Conservation (phyloP, 2,329 filamentous ascomycete genomes). For the Botrytis squamosa region DNA sequence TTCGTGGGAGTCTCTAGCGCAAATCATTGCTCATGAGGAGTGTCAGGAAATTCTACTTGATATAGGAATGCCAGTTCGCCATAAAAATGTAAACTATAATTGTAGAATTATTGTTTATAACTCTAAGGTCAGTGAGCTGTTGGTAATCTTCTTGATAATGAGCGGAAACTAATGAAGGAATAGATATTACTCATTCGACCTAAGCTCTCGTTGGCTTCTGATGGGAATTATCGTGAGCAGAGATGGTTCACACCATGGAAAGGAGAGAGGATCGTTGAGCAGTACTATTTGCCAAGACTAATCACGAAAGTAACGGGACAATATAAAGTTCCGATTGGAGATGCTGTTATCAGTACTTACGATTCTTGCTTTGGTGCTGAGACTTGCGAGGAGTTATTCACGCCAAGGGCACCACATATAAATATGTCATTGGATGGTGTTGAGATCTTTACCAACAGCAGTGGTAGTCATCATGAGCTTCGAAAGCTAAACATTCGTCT, state of each 20-base stretch:
- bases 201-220: conserved; percentile 69
- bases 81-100: conserved; percentile 59
- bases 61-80: conserved; percentile 60
- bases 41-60: conserved; percentile 67
- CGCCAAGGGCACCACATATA: conserved; percentile 48
- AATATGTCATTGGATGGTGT: conserved; percentile 66
- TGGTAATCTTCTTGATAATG: neutral
- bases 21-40: conserved; percentile 58
- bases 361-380: conserved; percentile 64
- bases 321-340: conserved; percentile 56
- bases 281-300: conserved; percentile 61
- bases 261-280: conserved; percentile 56
- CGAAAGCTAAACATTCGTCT: conserved; percentile 65
- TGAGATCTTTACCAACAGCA: conserved; percentile 71
- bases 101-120: conserved; percentile 63
- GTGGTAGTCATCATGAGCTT: conserved; percentile 65
- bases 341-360: conserved; percentile 49
- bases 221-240: conserved; percentile 65
- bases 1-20: conserved; percentile 43
- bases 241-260: conserved; percentile 64
- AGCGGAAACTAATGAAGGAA: neutral
- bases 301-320: conserved; percentile 52
- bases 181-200: conserved; percentile 71
- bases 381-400: conserved; percentile 67
- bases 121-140: conserved; percentile 37